Conservation (phyloP, 2,329 filamentous ascomycete species). For the Byssochlamys sp. region DNA sequence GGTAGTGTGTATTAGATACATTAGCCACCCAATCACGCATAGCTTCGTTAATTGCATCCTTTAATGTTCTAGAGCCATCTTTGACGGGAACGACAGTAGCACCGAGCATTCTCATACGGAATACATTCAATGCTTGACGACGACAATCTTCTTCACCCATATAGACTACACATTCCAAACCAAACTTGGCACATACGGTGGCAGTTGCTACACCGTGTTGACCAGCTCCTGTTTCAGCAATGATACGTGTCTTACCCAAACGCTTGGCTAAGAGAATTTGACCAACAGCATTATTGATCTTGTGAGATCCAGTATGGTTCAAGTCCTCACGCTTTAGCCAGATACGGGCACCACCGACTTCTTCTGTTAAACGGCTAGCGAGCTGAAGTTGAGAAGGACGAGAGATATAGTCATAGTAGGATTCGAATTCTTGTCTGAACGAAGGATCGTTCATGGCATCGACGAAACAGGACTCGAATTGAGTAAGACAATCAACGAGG, state of each 20-base stretch:
- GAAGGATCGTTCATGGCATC: conserved; percentile 72
- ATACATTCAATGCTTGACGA: conserved; percentile 91
- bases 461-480: conserved; percentile 86
- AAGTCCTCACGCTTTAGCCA: conserved; percentile 97
- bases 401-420: conserved; percentile 95
- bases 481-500: conserved; percentile 87
- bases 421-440: conserved; percentile 95
- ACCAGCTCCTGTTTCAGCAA: conserved; percentile 92
- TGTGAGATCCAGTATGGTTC: conserved; percentile 95
- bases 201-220: conserved; percentile 97
- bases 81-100: conserved; percentile 88
- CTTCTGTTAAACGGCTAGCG: conserved; percentile 75
- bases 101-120: conserved; percentile 92
- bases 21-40: conserved; percentile 87
- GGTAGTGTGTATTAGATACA: conserved; percentile 91
- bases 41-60: conserved; percentile 89
- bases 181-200: conserved; percentile 94
- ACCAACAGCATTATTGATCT: conserved; percentile 97
- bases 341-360: conserved; percentile 87
- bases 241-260: conserved; percentile 91
- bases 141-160: conserved; percentile 98
- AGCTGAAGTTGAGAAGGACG: conserved; percentile 84
- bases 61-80: conserved; percentile 71
- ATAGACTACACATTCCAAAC: conserved; percentile 94
- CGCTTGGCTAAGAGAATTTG: conserved; percentile 78